Evolutionary conservation across 2,329 filamentous ascomycete genomes (phyloP).

Genomic region (Bipolaris victoriae): DNA sequence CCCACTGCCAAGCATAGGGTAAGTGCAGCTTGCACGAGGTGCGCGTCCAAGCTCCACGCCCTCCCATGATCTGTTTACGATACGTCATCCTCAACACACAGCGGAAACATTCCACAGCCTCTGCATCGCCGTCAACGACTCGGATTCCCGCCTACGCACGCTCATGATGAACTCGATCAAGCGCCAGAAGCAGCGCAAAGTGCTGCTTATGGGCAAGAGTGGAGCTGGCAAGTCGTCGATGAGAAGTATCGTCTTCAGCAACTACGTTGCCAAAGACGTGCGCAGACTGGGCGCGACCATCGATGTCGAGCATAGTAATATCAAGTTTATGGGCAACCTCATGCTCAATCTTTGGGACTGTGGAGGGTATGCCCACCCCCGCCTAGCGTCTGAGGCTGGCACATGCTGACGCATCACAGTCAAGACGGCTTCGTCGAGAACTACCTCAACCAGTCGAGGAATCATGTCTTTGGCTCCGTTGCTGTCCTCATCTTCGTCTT

Average conservation of each 20-base stretch:
- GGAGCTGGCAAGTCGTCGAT: conserved; percentile 98
- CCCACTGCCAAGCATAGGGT: conserved; percentile 17
- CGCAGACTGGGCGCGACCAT: conserved; percentile 92
- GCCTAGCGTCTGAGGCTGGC: not conserved
- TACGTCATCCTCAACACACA: conserved; percentile 19
- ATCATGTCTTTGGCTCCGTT: conserved; percentile 95
- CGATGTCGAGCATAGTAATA: conserved; percentile 96
- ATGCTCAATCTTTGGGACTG: conserved; percentile 99
- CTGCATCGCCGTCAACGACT: not conserved
- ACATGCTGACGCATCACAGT: conserved; percentile 52
- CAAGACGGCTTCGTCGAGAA: conserved; percentile 99
- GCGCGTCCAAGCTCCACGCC: conserved; percentile 15
- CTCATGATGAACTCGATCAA: conserved; percentile 49
- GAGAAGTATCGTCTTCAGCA: conserved; percentile 98
- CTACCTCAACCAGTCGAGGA: conserved; percentile 92
- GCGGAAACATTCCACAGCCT: not conserved
- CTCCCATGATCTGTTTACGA: conserved; percentile 16
- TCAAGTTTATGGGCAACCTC: conserved; percentile 97
- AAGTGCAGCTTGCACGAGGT: conserved; percentile 4
- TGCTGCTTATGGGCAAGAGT: conserved; percentile 79
- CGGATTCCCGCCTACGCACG: not conserved
- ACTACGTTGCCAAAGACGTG: conserved; percentile 97
- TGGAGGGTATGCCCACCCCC: conserved; percentile 68
- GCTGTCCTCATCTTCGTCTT: conserved; percentile 99
- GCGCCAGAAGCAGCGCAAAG: conserved; percentile 61